A percentile compares a stretch with the other conserved stretches of the same genome.
These are phyloP conservation scores for Plasmodium coatneyi DNA, from an alignment of 169 alveolate genomes.

Conservation along the genomic window DNA sequence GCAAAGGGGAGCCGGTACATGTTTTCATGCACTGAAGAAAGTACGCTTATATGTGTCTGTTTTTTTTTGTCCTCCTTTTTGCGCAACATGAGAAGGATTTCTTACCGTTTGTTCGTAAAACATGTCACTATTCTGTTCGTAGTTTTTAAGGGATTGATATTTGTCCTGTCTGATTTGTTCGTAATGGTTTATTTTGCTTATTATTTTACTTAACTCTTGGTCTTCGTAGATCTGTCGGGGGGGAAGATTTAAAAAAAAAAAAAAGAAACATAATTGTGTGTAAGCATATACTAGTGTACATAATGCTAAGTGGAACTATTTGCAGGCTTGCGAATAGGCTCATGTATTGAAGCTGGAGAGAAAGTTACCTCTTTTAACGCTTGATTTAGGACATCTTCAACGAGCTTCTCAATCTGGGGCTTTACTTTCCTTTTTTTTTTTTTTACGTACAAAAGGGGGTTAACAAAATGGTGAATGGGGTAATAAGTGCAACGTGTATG, in stretches of 20 bases:
- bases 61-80: not conserved
- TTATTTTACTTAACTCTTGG: constrained; percentile 28
- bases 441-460: not conserved
- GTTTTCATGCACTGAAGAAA: not conserved
- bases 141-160: constrained; percentile 24
- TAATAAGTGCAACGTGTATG: not conserved
- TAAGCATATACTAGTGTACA: not conserved
- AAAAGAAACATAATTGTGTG: not conserved
- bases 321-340: not conserved
- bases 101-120: constrained; percentile 57
- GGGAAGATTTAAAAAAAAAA: not conserved
- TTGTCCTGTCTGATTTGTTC: constrained; percentile 44
- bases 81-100: not conserved
- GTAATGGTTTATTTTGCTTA: constrained; percentile 28
- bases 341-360: not conserved
- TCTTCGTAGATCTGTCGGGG: constrained; percentile 28
- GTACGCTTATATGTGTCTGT: not conserved
- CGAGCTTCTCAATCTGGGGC: constrained; percentile 28
- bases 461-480: not conserved
- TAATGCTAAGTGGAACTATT: not conserved
- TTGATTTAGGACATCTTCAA: constrained; percentile 38
- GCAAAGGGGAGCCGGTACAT: not conserved
- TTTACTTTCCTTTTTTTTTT: constrained; percentile 44
- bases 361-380: constrained; percentile 58
- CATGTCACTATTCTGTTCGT: constrained; percentile 20